Evolutionary conservation across 352 stramenopile genomes (phyloP).

Genomic region (Phytophthora fragariaefolia): DNA sequence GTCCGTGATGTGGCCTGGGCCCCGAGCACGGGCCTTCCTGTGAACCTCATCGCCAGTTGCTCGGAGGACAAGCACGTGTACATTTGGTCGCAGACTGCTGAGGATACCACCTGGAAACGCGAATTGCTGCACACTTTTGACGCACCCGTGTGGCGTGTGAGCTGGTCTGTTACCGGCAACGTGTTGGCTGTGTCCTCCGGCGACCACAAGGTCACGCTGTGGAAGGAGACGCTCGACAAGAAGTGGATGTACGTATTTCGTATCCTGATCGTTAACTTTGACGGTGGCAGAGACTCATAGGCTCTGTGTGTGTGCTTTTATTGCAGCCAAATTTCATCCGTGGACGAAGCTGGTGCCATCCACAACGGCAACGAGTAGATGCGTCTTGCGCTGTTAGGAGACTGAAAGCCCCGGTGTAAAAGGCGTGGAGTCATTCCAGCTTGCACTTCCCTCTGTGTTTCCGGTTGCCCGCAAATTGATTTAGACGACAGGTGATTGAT

Average conservation of each 20-base stretch:
- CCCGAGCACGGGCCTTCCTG: slow-evolving; percentile 92
- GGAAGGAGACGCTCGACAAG: slow-evolving; percentile 98
- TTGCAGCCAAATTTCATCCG: slow-evolving; percentile 88
- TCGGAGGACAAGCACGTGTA: slow-evolving; percentile 92
- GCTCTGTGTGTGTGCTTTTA: slow-evolving; percentile 21
- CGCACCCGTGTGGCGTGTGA: slow-evolving; percentile 98
- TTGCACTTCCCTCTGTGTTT: slow-evolving; percentile 17
- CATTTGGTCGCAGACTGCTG: slow-evolving; percentile 95
- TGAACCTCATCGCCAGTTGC: slow-evolving; percentile 94
- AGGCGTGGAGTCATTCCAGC: slow-evolving; percentile 11
- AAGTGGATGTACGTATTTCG: slow-evolving; percentile 92
- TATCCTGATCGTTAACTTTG: no score
- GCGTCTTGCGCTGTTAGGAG: slow-evolving; percentile 21
- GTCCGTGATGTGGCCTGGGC: slow-evolving; percentile 98
- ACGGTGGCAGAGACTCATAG: no score
- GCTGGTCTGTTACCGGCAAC: slow-evolving; percentile 98
- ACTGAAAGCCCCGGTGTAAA: slow-evolving; percentile 19
- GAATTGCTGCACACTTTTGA: slow-evolving; percentile 95
- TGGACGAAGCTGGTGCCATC: slow-evolving; percentile 84
- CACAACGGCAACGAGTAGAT: slow-evolving; percentile 80
- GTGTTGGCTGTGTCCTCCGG: slow-evolving; percentile 97
- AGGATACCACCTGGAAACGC: slow-evolving; percentile 88
- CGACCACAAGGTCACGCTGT: slow-evolving; percentile 97
- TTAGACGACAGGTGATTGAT: slow-evolving; percentile 23
- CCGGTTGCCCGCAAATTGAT: slow-evolving; percentile 12